Percentiles rank a stretch among this genome's conserved stretches.
These are phyloP conservation scores for Leishmania braziliensis DNA, from an alignment of 208 protist species.

Conservation along the genomic window DNA sequence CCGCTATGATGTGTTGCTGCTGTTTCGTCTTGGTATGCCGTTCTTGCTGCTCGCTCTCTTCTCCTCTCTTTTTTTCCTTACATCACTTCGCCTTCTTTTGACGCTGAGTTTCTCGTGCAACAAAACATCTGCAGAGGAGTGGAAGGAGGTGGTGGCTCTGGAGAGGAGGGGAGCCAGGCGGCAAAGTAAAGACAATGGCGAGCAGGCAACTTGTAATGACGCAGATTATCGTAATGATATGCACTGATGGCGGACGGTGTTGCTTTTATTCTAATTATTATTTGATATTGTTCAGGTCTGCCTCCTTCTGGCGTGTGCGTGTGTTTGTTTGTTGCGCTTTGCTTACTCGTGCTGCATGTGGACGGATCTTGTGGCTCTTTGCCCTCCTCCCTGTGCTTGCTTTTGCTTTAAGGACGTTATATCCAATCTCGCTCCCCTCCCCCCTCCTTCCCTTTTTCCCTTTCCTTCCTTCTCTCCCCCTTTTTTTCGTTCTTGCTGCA, in stretches of 20 bases:
- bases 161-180: neutral
- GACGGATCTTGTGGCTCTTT: neutral
- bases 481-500: neutral
- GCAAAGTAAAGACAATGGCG: neutral
- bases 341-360: neutral
- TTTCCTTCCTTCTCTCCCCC: conserved; percentile 8
- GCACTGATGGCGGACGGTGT: no score
- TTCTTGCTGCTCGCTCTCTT: neutral
- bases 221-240: neutral
- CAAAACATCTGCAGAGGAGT: neutral
- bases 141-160: neutral
- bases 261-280: neutral
- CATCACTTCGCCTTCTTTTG: neutral
- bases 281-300: neutral
- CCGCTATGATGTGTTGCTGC: neutral
- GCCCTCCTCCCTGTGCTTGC: neutral
- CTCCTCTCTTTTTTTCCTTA: neutral
- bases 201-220: neutral
- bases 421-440: neutral
- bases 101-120: neutral
- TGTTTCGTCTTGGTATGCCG: neutral
- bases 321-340: neutral
- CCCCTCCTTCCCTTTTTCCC: neutral
- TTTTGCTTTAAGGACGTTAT: neutral
- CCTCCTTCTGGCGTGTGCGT: neutral